Base-by-base conservation (phyloP, 305 asterid species). In the Plantago coronopus region DNA sequence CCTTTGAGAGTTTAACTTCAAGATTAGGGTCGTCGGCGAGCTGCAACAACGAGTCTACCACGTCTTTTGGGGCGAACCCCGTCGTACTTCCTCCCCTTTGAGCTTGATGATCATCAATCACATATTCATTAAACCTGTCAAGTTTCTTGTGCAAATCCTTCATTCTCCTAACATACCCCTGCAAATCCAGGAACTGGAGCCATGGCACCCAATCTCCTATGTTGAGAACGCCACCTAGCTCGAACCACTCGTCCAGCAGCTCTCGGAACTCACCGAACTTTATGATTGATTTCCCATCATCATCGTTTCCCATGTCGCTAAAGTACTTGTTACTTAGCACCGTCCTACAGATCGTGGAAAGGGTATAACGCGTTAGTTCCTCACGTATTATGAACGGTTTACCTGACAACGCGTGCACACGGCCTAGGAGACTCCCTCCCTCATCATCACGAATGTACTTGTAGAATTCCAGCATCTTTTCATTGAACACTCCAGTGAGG, bases 131-230 rank as follows among this genome's bases (percentile, higher is more conserved):
- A 20, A 49, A 49, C 55, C 25, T 20, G 7, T 49, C 55, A 25
- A 49, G 55, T 49, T 5, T 49, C 55, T 20, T 49, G 27, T 20
- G 17, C 55, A 49, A 49, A 20, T 19, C 17, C 19, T 49, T 49
- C 55, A 49, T 49, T 49, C 55, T 49, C 31, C 20, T 49, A 49
- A 49, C 29, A 20, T 49, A 49, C 25, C 55, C 55, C 3, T 49
- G 55, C 20, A 49, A 20, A 49, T 49, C 55, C 16, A 49, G 27
- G 54, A 48, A 48, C 7, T 25, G 9, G 18, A 48, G 54, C 54
- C 54, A 48, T 48, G 54, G 54, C 25, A 49, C 25, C 55, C 31
- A 49, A 25, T 49, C 55, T 10, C 55, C 55, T 49, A 49, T 49
- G 7, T 49, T 20, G 29, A 49, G 4, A 29, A 49, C 55, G 1